phyloP scores from a whole-genome alignment of 2,329 filamentous ascomycete genomes.

The Aureobasidium sp. region DNA sequence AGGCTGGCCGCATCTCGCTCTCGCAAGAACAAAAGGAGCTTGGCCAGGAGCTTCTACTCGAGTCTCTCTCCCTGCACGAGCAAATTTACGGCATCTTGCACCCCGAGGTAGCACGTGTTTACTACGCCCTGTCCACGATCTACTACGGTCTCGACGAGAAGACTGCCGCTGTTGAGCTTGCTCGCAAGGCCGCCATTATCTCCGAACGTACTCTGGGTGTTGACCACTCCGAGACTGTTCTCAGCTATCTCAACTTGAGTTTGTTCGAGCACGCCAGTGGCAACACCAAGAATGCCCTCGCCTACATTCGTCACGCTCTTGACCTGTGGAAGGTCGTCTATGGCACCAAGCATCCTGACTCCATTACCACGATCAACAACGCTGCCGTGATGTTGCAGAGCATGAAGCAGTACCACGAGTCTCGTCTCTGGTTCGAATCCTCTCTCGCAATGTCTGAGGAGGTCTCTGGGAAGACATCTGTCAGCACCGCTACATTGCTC shows the following conservation, averaged over 20 bases:
- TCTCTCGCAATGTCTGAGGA: slow-evolving; percentile 83
- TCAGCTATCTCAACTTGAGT: slow-evolving; percentile 92
- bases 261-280: slow-evolving; percentile 89
- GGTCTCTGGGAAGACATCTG: slow-evolving; percentile 79
- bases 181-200: slow-evolving; percentile 93
- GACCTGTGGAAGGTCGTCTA: slow-evolving; percentile 97
- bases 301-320: slow-evolving; percentile 85
- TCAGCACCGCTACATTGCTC: slow-evolving; percentile 88
- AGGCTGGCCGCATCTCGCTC: slow-evolving; percentile 93
- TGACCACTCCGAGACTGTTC: slow-evolving; percentile 86
- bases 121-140: slow-evolving; percentile 89
- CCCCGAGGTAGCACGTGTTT: slow-evolving; percentile 89
- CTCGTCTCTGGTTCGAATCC: slow-evolving; percentile 78
- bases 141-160: slow-evolving; percentile 99
- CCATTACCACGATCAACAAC: slow-evolving; percentile 98
- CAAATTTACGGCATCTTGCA: slow-evolving; percentile 98
- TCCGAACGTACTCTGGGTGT: slow-evolving; percentile 90
- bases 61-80: slow-evolving; percentile 91
- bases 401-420: slow-evolving; percentile 90
- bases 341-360: slow-evolving; percentile 86
- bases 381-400: slow-evolving; percentile 97
- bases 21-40: slow-evolving; percentile 92
- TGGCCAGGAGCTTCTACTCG: slow-evolving; percentile 89
- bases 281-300: slow-evolving; percentile 80
- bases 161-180: slow-evolving; percentile 87